phyloP scores from a whole-genome alignment of 2,329 filamentous ascomycete genomes.

The Niveomyces coronatus region DNA sequence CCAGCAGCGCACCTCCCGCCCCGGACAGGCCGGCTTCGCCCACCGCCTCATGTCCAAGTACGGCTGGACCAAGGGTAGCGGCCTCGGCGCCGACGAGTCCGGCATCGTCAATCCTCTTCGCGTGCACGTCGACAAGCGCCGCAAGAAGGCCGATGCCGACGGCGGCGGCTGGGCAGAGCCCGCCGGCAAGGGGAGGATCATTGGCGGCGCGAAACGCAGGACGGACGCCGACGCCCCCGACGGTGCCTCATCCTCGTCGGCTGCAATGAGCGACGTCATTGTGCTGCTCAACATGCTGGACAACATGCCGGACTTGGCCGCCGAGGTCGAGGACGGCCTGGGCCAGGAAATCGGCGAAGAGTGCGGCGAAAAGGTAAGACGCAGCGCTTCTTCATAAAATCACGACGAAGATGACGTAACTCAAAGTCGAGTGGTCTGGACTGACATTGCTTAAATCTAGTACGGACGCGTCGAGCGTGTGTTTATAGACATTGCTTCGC shows the following conservation, averaged over 20 bases:
- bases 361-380: slow-evolving; percentile 64
- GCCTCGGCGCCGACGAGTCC: slow-evolving; percentile 69
- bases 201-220: slow-evolving; percentile 63
- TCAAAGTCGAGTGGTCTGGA: no score
- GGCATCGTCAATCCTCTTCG: slow-evolving; percentile 80
- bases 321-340: slow-evolving; percentile 65
- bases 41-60: slow-evolving; percentile 86
- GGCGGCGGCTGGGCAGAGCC: slow-evolving; percentile 68
- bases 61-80: slow-evolving; percentile 82
- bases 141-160: slow-evolving; percentile 67
- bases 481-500: slow-evolving; percentile 55
- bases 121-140: slow-evolving; percentile 76
- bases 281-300: slow-evolving; percentile 78
- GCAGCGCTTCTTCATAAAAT: no score
- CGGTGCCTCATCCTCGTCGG: no score
- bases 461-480: slow-evolving; percentile 78
- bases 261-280: slow-evolving; percentile 78
- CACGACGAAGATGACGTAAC: no score
- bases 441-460: slow-evolving; percentile 26
- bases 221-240: slow-evolving; percentile 19
- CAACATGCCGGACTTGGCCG: slow-evolving; percentile 63
- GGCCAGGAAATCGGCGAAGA: slow-evolving; percentile 95
- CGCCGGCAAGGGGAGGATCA: slow-evolving; percentile 63
- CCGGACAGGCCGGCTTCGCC: slow-evolving; percentile 77
- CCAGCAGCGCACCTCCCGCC: slow-evolving; percentile 49